Conservation (phyloP, 441 rosid species). For the Adansonia grandidieri region DNA sequence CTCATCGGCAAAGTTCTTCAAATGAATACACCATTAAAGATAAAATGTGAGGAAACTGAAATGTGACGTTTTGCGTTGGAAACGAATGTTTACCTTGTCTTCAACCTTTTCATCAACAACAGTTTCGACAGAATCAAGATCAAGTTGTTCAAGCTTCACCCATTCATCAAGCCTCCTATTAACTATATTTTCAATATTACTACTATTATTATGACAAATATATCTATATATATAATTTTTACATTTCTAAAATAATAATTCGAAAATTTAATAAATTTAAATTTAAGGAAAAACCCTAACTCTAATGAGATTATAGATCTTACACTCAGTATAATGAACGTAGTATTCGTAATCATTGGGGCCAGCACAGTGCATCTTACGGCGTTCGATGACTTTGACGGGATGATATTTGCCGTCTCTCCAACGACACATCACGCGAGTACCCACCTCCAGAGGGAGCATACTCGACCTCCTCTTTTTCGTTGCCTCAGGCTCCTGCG, state of each 20-base stretch:
- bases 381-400: slow-evolving; percentile 95
- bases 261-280: neutral
- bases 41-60: neutral
- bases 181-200: slow-evolving; percentile 47
- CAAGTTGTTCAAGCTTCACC: slow-evolving; percentile 94
- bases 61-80: neutral
- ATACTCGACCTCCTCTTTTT: slow-evolving; percentile 68
- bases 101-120: slow-evolving; percentile 98
- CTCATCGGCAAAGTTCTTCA: slow-evolving; percentile 14
- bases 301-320: slow-evolving; percentile 33
- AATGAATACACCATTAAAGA: slow-evolving; percentile 19
- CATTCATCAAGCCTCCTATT: slow-evolving; percentile 99
- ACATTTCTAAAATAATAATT: neutral
- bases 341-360: slow-evolving; percentile 88
- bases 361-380: slow-evolving; percentile 55
- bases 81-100: slow-evolving; percentile 73
- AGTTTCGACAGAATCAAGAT: slow-evolving; percentile 90
- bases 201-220: neutral
- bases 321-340: slow-evolving; percentile 98
- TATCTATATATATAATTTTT: too few species aligned
- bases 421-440: slow-evolving; percentile 97
- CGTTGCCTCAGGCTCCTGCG: slow-evolving; percentile 52
- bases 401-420: slow-evolving; percentile 95
- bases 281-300: slow-evolving; percentile 25
- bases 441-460: slow-evolving; percentile 92